These are phyloP conservation scores for Penicillium occitanis DNA, from an alignment of 2,329 filamentous ascomycete genomes.

Conservation along the genomic window DNA sequence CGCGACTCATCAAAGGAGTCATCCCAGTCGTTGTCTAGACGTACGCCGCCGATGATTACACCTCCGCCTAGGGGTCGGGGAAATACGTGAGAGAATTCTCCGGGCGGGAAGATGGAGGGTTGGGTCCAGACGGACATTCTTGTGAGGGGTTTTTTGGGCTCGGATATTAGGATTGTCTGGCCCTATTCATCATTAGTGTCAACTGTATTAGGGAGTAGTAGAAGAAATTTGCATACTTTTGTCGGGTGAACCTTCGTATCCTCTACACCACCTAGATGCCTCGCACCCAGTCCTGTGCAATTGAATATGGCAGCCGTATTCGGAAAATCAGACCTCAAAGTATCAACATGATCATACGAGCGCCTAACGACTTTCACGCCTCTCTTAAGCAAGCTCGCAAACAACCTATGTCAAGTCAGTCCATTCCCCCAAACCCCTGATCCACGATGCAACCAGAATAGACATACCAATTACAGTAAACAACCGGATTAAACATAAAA, in stretches of 20 bases:
- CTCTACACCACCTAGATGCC: slow-evolving; percentile 15
- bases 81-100: slow-evolving; percentile 20
- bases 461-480: slow-evolving; percentile 19
- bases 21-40: slow-evolving; percentile 16
- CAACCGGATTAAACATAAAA: slow-evolving; percentile 15
- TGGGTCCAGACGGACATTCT: slow-evolving; percentile 20
- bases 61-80: slow-evolving; percentile 18
- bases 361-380: slow-evolving; percentile 14
- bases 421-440: too few relatives aligned
- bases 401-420: slow-evolving; percentile 9
- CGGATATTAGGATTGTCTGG: slow-evolving; percentile 17
- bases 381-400: slow-evolving; percentile 16
- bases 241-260: slow-evolving; percentile 18
- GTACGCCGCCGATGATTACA: slow-evolving; percentile 20
- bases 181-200: background rate
- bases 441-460: background rate
- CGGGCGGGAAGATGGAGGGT: slow-evolving; percentile 10
- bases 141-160: slow-evolving; percentile 9
- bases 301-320: slow-evolving; percentile 21
- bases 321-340: slow-evolving; percentile 17
- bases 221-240: background rate
- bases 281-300: slow-evolving; percentile 19
- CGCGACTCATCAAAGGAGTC: slow-evolving; percentile 14
- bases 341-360: slow-evolving; percentile 18
- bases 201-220: background rate